phyloP scores from a whole-genome alignment of 2,329 filamentous ascomycete species.

The Neospermospora avenae region DNA sequence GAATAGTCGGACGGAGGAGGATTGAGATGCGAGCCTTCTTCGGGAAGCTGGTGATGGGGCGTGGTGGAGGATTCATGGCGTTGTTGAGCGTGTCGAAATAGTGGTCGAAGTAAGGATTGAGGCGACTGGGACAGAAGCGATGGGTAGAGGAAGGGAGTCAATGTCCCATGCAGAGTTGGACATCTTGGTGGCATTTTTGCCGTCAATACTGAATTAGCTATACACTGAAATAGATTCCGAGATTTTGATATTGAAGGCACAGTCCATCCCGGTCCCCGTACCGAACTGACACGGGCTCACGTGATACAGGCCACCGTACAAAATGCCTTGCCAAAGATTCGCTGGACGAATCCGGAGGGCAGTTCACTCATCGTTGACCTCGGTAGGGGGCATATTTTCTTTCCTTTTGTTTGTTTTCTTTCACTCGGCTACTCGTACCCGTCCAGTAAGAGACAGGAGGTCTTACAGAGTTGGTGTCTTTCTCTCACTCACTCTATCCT shows the following conservation, averaged over 20 bases:
- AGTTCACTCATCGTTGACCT: no score
- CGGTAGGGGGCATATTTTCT: no score
- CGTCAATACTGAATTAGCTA: not conserved
- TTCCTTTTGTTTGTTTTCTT: not conserved
- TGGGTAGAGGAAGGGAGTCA: constrained; percentile 36
- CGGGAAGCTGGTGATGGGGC: constrained; percentile 12
- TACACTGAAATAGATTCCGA: not conserved
- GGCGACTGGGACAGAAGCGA: constrained; percentile 25
- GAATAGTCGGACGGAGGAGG: constrained; percentile 83
- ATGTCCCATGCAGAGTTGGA: constrained; percentile 28
- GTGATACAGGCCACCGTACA: constrained; percentile 16
- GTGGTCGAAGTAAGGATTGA: constrained; percentile 10
- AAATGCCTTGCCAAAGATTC: no score
- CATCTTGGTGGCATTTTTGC: constrained; percentile 34
- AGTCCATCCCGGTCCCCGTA: no score
- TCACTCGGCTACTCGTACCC: not conserved
- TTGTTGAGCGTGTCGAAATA: constrained; percentile 15
- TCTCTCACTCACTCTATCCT: not conserved
- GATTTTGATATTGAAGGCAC: not conserved
- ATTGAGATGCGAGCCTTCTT: constrained; percentile 60
- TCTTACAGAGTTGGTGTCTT: no score
- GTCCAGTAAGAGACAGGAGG: no score
- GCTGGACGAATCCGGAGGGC: no score
- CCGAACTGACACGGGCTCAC: no score
- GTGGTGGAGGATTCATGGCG: constrained; percentile 25